Base-by-base conservation (phyloP, 768 basidiomycete species). In the Lactarius indigo region DNA sequence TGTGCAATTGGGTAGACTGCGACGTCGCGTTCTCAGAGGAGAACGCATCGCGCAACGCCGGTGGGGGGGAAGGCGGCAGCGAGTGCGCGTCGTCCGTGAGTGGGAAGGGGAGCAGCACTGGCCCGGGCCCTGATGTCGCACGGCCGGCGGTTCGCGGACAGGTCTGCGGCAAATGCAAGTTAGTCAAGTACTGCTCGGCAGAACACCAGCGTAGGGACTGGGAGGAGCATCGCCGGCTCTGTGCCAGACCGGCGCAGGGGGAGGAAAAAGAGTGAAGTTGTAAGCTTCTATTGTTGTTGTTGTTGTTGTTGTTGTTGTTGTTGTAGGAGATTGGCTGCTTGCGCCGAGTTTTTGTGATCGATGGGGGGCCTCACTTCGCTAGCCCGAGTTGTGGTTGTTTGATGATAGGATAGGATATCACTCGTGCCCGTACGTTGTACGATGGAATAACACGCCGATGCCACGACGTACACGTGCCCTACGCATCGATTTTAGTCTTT, bases 1-100 rank as follows among this genome's bases (percentile, higher is more conserved):
- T 91, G 88, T 91, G 90, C 76, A 91, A 91, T 71, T 91, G 90
- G 90, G 87, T 90, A 62, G 89, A 90, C 70, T 91, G 90, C 72
- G 79, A 84, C 68, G 79, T 85, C 39, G 80, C 80, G 66, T 91
- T 91, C 72, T 77, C 78, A 61, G 85, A 84, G 57, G 50, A 82
- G 83, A 54, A 81, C 81, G 68, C 78, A 5, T 52, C 26, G 50
- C 23, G 17, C 41, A 18, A 17, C 41, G 15, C 78, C 63, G 80
- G 80, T 65, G 74, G 72, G 28, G 82, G 81, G 56, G 80, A 75
- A 41, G 74, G 75, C 64, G 47, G 63, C 15, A 69, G 68, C 62
- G 64, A 69, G 61, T 47, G 64, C 33, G 52, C 58, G 42, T 62
- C 59, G 39, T 75, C 75, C 57, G 57, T 72, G 44, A 71, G 75